Evolutionary conservation across 2,329 filamentous ascomycete species (phyloP).

Genomic region (Xylariales sp.): DNA sequence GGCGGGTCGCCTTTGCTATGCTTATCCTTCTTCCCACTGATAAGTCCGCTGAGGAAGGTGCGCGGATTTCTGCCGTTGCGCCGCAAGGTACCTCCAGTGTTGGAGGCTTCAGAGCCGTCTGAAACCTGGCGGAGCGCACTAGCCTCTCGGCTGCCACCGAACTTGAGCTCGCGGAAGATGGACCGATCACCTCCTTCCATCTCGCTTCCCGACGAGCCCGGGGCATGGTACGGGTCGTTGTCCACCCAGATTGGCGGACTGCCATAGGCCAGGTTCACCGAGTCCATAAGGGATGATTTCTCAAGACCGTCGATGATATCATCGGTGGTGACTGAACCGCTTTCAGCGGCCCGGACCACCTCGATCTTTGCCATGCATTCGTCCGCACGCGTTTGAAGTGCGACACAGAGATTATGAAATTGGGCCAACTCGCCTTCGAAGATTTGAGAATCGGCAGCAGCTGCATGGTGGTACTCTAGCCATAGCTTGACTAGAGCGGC

Average conservation of each 20-base stretch:
- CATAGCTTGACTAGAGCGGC: constrained; percentile 79
- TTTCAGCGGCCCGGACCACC: constrained; percentile 35
- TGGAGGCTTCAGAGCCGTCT: constrained; percentile 26
- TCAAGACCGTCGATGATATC: constrained; percentile 46
- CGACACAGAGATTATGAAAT: constrained; percentile 48
- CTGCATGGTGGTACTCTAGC: constrained; percentile 52
- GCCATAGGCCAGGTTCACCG: constrained; percentile 31
- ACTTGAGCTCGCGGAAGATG: constrained; percentile 17
- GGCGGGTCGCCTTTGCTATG: constrained; percentile 8
- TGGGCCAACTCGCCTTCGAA: constrained; percentile 49
- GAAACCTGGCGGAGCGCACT: constrained; percentile 24
- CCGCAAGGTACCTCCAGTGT: constrained; percentile 29
- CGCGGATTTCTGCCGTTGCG: constrained; percentile 35
- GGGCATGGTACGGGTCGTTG: constrained; percentile 31
- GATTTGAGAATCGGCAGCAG: constrained; percentile 26
- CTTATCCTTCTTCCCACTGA: constrained; percentile 29
- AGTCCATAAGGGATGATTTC: constrained; percentile 34
- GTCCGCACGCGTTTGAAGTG: constrained; percentile 46
- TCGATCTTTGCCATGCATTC: constrained; percentile 48
- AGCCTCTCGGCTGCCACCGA: constrained; percentile 17
- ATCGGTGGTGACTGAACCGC: constrained; percentile 25
- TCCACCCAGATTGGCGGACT: constrained; percentile 30
- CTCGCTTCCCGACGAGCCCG: constrained; percentile 50
- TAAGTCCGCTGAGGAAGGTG: constrained; percentile 38
- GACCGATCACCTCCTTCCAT: constrained; percentile 23